Percentiles rank a stretch among this genome's conserved stretches.
These are phyloP conservation scores for Eurotiales sp. DNA, from an alignment of 2,329 filamentous ascomycete genomes.

Conservation along the genomic window DNA sequence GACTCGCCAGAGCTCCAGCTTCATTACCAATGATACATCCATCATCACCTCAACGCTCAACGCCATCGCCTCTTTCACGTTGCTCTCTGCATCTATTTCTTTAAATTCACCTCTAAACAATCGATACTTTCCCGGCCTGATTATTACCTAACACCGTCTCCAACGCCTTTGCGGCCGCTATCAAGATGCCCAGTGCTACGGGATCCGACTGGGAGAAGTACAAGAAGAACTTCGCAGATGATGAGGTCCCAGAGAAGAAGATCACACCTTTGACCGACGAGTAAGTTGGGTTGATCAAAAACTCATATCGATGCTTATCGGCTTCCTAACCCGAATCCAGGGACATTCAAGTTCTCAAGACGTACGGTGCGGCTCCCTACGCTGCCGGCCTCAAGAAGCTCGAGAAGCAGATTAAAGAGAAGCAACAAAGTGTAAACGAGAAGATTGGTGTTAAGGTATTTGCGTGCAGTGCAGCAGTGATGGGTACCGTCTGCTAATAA, in stretches of 20 bases:
- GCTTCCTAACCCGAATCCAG: constrained; percentile 44
- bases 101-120: background rate
- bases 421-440: constrained; percentile 95
- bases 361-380: constrained; percentile 95
- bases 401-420: constrained; percentile 99
- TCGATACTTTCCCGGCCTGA: background rate
- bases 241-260: constrained; percentile 99
- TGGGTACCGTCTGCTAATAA: constrained; percentile 20
- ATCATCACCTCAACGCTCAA: constrained; percentile 16
- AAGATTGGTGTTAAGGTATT: constrained; percentile 70
- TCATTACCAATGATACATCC: constrained; percentile 21
- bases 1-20: constrained; percentile 24
- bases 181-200: constrained; percentile 83
- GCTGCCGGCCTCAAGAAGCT: constrained; percentile 92
- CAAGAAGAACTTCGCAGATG: constrained; percentile 92
- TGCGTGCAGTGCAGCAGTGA: constrained; percentile 16
- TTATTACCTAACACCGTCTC: background rate
- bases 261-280: constrained; percentile 95
- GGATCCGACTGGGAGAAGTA: constrained; percentile 98
- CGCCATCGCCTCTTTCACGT: background rate
- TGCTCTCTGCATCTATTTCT: background rate
- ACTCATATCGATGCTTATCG: background rate
- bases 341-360: constrained; percentile 99
- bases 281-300: constrained; percentile 52
- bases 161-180: constrained; percentile 23